Evolutionary conservation across 2,329 filamentous ascomycete genomes (phyloP).

Genomic region (Pestalotiopsis fici): DNA sequence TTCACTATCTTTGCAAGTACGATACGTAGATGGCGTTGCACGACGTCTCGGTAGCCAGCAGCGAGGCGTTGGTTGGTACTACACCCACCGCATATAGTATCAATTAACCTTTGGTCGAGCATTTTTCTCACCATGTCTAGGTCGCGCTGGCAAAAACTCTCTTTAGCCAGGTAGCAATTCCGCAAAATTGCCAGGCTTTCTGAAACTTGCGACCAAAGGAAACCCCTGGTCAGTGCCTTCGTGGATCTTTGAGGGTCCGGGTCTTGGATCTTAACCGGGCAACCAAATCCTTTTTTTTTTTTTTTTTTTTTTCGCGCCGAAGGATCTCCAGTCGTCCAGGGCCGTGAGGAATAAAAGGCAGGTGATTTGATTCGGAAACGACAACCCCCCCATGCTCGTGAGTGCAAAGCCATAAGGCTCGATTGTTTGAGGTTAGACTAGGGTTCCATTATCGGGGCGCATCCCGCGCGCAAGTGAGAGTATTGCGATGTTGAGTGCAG

Average conservation of each 20-base stretch:
- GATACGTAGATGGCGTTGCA: neutral
- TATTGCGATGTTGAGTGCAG: neutral
- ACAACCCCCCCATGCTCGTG: neutral
- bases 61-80: too few relatives aligned
- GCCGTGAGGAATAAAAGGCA: neutral
- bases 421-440: neutral
- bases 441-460: neutral
- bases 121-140: neutral
- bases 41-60: neutral
- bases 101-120: neutral
- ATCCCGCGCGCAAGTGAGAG: neutral
- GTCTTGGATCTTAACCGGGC: neutral
- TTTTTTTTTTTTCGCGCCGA: neutral
- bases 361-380: neutral
- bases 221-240: neutral
- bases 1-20: neutral
- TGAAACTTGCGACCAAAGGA: neutral
- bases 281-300: neutral
- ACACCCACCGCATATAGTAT: too few relatives aligned
- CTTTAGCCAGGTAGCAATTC: neutral
- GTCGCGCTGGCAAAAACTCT: neutral
- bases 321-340: neutral
- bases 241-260: neutral
- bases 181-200: neutral
- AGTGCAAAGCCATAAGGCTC: neutral